These are phyloP conservation scores for Penicillium sp. DNA, from an alignment of 2,329 filamentous ascomycete species.

Conservation along the genomic window DNA sequence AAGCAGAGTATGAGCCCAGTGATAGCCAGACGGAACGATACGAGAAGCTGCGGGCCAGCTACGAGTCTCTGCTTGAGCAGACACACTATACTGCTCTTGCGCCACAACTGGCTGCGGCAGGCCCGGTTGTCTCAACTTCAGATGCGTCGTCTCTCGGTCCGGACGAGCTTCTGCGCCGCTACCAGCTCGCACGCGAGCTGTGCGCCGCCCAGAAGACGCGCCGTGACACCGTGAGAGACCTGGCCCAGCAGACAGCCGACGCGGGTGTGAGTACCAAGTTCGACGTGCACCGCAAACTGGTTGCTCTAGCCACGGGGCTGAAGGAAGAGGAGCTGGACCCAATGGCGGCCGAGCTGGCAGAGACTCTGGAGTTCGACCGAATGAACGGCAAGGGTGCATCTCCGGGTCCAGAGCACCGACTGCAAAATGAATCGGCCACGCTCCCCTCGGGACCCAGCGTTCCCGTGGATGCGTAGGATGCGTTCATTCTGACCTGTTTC, in stretches of 20 bases:
- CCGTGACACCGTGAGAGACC: slow-evolving; percentile 35
- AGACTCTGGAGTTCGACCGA: slow-evolving; percentile 43
- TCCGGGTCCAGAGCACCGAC: slow-evolving; percentile 27
- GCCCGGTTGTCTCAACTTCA: slow-evolving; percentile 11
- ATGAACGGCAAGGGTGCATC: slow-evolving; percentile 35
- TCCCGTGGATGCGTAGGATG: slow-evolving; percentile 31
- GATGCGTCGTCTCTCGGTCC: slow-evolving; percentile 19
- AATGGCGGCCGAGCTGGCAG: slow-evolving; percentile 44
- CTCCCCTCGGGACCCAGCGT: slow-evolving; percentile 27
- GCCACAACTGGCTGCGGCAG: slow-evolving; percentile 24
- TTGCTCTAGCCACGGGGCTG: slow-evolving; percentile 44
- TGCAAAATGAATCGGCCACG: slow-evolving; percentile 22
- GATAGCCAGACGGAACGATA: slow-evolving; percentile 40
- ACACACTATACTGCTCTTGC: slow-evolving; percentile 38
- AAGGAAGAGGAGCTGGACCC: slow-evolving; percentile 46
- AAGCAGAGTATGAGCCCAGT: slow-evolving; percentile 33
- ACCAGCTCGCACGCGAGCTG: slow-evolving; percentile 31
- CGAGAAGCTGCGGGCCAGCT: slow-evolving; percentile 32
- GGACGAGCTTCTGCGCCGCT: slow-evolving; percentile 30
- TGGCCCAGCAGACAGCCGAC: slow-evolving; percentile 43
- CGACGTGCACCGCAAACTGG: slow-evolving; percentile 45
- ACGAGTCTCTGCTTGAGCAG: slow-evolving; percentile 44
- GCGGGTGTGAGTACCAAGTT: slow-evolving; percentile 45
- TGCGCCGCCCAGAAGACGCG: slow-evolving; percentile 33
- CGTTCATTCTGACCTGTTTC: not conserved